Percentiles rank a stretch among this genome's conserved stretches.
Conservation (phyloP, 257 asterid genomes). For the Verbena officinalis region DNA sequence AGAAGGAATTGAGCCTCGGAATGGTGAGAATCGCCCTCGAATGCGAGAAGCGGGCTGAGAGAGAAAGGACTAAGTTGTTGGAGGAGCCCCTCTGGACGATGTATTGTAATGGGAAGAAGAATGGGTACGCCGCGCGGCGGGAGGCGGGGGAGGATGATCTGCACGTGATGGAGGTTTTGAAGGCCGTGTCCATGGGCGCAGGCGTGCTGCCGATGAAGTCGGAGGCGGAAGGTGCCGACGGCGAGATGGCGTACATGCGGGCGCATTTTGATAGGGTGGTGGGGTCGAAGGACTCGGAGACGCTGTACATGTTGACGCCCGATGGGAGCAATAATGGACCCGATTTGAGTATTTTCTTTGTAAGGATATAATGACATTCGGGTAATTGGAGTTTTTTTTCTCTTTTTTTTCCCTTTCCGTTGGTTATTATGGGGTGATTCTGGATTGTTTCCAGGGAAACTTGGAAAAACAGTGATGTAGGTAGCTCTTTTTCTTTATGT, state of each 20-base stretch:
- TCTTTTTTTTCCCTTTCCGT: too few species aligned
- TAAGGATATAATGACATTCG: constrained; percentile 5
- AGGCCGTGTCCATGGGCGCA: constrained; percentile 79
- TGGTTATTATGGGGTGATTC: too few species aligned
- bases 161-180: constrained; percentile 72
- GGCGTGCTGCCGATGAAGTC: constrained; percentile 64
- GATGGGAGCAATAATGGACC: constrained; percentile 56
- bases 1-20: constrained; percentile 50
- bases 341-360: constrained; percentile 80
- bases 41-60: constrained; percentile 44
- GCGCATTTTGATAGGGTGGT: constrained; percentile 75
- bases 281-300: constrained; percentile 79
- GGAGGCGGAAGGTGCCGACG: constrained; percentile 52
- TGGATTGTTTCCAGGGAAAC: too few species aligned
- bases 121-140: constrained; percentile 57
- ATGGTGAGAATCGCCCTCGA: constrained; percentile 54
- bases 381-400: not conserved
- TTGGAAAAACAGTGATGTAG: too few species aligned
- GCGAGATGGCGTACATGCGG: constrained; percentile 66
- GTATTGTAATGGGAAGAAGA: constrained; percentile 69
- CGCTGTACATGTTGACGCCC: constrained; percentile 76
- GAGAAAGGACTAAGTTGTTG: constrained; percentile 32
- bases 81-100: constrained; percentile 78
- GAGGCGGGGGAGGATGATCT: constrained; percentile 74
- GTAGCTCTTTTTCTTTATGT: too few species aligned